Evolutionary conservation across 805 yeast genomes (phyloP).

Genomic region (Candida wancherniae): DNA sequence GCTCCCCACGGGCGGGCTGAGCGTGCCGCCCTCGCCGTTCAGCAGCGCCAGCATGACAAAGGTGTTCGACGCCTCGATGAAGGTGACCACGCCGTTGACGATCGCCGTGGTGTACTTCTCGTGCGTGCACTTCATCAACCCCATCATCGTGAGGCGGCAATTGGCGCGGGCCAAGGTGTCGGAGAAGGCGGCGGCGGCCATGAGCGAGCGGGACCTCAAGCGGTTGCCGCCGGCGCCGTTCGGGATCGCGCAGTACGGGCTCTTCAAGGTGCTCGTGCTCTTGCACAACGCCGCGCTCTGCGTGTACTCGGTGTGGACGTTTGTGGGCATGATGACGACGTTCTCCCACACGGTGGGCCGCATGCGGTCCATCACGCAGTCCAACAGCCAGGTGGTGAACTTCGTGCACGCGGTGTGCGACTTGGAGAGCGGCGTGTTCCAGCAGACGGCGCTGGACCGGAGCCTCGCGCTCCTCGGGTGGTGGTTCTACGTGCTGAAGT

Average conservation of each 20-base stretch:
- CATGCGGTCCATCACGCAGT: conserved; percentile 10
- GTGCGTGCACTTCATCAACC: conserved; percentile 52
- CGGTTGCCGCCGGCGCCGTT: conserved; percentile 52
- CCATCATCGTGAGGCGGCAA: conserved; percentile 44
- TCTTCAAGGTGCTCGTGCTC: conserved; percentile 53
- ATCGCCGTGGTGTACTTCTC: conserved; percentile 57
- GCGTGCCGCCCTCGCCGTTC: conserved; percentile 35
- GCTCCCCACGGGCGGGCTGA: conserved; percentile 26
- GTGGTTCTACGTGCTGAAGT: conserved; percentile 65
- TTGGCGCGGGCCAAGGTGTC: conserved; percentile 21
- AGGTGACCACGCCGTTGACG: conserved; percentile 49
- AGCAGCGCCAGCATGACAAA: conserved; percentile 23
- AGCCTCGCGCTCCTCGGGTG: conserved; percentile 56
- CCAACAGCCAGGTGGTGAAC: conserved; percentile 30
- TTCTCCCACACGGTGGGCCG: conserved; percentile 37
- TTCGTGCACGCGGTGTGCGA: conserved; percentile 64
- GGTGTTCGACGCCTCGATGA: conserved; percentile 41
- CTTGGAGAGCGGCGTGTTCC: conserved; percentile 55
- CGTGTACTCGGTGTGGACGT: conserved; percentile 67
- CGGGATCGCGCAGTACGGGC: conserved; percentile 36
- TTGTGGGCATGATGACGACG: conserved; percentile 56
- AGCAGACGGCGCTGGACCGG: conserved; percentile 16
- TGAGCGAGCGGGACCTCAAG: conserved; percentile 23
- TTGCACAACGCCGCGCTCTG: conserved; percentile 60
- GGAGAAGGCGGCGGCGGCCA: conserved; percentile 16